Evolutionary conservation across 1,139 yeast genomes (phyloP), one percentile per base, ranked within the genome.

Genomic region (Sugiyamaella neomexicana): DNA sequence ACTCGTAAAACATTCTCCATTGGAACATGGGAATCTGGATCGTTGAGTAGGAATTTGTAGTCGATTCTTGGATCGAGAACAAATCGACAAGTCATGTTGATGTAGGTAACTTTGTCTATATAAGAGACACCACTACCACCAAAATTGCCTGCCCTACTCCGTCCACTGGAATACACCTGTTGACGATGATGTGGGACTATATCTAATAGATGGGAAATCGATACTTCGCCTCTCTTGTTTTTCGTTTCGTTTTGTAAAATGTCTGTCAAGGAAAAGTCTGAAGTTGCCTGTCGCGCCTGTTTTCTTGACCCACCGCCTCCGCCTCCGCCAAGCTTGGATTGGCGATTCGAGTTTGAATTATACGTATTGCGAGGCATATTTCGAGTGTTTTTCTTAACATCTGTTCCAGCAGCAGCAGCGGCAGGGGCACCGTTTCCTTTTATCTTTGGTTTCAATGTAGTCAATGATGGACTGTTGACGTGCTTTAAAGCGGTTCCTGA

Each of bases 41-140:
- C 91, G 38, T 79, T 60, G 51, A 77, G 72, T 64, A 87, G 89
- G 2, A 79, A 72, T 39, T 71, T 68, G 64, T 83, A 86, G 54
- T 81, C 79, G 43, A 79, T 78, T 2, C 64, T 46, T 45, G 80
- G 76, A 63, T 87, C 89, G 20, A 93, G 88, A 16, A 93, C 80
- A 65, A 93, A 87, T 62, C 89, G 82, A 68, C 87, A 91, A 65
- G 88, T 86, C 32, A 91, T 91, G 67, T 93, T 93, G 58, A 90
- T 85, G 63, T 84, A 91, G 4, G 83, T 75, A 72, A 85, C 81
- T 2, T 95, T 95, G 27, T 80, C 81, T 16, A 86, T 72, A 12
- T 57, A 53, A n/a, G 50, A 46, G 15, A 23, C 12, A 36, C 12
- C 9, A 12, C 25, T 9, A 16, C 39, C 16, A 15, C 46, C 42